Evolutionary conservation across 768 basidiomycete species (phyloP), one percentile per base, ranked within the genome.

Genomic region (Trametes cinnabarina): DNA sequence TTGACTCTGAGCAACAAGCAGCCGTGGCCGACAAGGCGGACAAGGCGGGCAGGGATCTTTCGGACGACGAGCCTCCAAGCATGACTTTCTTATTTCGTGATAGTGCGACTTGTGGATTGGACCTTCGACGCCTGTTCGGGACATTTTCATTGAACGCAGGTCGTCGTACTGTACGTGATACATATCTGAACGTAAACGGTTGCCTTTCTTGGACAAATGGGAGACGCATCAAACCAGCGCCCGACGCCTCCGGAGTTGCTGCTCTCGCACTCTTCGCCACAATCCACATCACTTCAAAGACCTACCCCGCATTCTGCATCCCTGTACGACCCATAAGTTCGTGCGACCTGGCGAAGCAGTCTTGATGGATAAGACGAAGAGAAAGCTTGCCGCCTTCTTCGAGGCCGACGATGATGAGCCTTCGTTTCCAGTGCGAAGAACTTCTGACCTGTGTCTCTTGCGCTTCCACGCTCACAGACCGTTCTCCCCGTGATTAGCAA

Each of bases 391-490:
- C 47, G 86, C 88, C 22, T 92, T 92, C 75, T 92, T 92, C 71
- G 87, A 90, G 69, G 82, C 88, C 64, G 89, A 88, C 70, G 90
- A 92, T 68, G 90, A 91, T 73, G 89, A 90, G 68, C 76, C 86
- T 78, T 83, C 88, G 79, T 89, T 90, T 78, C 84, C 88, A 87
- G 91, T 93, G 88, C 90, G 91, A 90, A 79, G 86, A 83, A 88
- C 82, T 84, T 46, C 30, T 15, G 80, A 82, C 79, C 80, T 64
- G 66, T 82, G 76, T 79, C 83, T 83, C 74, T 73, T 68, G 71
- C 74, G 68, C 73, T 71, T 77, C 74, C 73, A 71, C 74, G 78
- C 88, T 88, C 80, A 88, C 86, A 77, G 75, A 76, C 75, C 74
- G 69, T 55, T 60, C 74, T 76, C 74, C 70, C 72, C 76, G 30